phyloP scores from a whole-genome alignment of 73 alveolate species.

The Paramecium primaurelia region DNA sequence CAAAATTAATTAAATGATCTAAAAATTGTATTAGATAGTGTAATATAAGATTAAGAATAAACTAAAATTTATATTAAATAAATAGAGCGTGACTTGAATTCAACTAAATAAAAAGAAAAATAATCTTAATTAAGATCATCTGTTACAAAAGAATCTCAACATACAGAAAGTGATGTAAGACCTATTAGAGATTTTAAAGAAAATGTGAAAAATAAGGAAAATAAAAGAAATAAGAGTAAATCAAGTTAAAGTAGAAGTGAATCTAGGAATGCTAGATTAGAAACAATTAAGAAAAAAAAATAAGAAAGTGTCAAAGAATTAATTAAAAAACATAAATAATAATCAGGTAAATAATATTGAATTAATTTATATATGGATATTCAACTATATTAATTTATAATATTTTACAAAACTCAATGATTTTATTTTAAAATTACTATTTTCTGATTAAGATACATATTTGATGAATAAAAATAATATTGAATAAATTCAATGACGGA shows the following conservation, averaged over 20 bases:
- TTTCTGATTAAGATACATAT: neutral
- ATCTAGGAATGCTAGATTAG: neutral
- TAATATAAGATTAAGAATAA: slow-evolving; percentile 16
- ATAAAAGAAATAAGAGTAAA: neutral
- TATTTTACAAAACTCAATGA: too few species aligned
- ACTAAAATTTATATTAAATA: neutral
- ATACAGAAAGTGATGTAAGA: neutral
- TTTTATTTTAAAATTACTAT: too few species aligned
- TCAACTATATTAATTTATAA: too few species aligned
- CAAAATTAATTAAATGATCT: slow-evolving; percentile 4
- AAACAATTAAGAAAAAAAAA: neutral
- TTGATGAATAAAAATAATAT: too few species aligned
- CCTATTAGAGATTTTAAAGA: neutral
- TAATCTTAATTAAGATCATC: neutral
- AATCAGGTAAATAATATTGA: neutral
- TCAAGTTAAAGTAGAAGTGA: slow-evolving; percentile 7
- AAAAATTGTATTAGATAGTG: neutral
- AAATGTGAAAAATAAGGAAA: neutral
- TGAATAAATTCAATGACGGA: neutral
- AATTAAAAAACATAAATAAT: slow-evolving; percentile 29
- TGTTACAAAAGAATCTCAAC: neutral
- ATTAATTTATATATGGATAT: neutral
- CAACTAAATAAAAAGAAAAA: neutral
- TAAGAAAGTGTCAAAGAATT: slow-evolving; percentile 12
- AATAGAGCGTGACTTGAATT: neutral